Base-by-base conservation (phyloP, 768 basidiomycete species). In the Pulveroboletus ravenelii region DNA sequence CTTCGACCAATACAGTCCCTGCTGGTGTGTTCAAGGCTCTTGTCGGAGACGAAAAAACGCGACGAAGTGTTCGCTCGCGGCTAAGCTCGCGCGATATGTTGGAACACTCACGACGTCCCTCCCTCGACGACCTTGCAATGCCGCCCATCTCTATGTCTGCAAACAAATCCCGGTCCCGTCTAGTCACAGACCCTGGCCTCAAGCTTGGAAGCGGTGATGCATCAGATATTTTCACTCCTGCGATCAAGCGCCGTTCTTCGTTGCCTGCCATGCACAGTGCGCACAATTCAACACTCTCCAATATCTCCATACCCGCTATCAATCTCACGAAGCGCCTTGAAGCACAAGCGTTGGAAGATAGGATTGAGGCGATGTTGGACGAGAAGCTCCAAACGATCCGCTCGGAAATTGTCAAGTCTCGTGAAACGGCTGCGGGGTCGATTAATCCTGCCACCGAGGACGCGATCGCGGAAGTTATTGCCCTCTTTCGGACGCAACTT, bases 1-100 rank as follows among this genome's bases (percentile, higher is more conserved):
- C 75, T 12, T 77, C 78, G 14, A 81, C 73, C 31, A 89, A 88
- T 59, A 92, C 87, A 6, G 84, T 91, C 9, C 90, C 90, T 17
- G 90, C 90, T 31, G 88, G 88, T 2, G 62, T 92, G 49, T 93
- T 93, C 78, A 91, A 91, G 70, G 86, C 87, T 10, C 74, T 89
- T 44, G 82, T 78, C 25, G 62, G 61, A 17, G 87, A 90, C 40
- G 87, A 87, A 54, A 76, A 84, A 39, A 83, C 84, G 2, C 79
- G 87, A 49, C 74, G 81, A 40, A 74, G 74, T 40, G 86, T 88
- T n/a, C 84, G 87, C 41, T 90, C 89, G 18, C 77, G 88, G 34
- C 75, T 90, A 50, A 74, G 80, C 63, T 90, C 88, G 10, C 78
- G 79, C 39, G 90, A 91, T 53, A 75, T 82, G 44, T 85, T 82